These are phyloP conservation scores for Pseudevernia furfuracea DNA, from an alignment of 495 filamentous ascomycete genomes.

Conservation along the genomic window DNA sequence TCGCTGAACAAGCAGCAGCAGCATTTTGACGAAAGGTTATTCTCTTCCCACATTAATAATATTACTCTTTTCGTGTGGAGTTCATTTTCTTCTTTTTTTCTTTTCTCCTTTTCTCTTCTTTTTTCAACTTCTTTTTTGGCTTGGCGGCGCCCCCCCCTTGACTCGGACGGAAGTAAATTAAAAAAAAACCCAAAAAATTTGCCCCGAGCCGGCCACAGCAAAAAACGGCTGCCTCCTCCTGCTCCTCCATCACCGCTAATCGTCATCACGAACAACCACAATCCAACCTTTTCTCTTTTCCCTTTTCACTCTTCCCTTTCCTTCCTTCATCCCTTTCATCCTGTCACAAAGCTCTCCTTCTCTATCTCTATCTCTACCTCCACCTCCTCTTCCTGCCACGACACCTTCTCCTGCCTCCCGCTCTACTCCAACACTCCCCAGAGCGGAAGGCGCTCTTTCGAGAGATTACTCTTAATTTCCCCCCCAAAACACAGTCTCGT, in stretches of 20 bases:
- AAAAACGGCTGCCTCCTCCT: no score
- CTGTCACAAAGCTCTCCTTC: background rate
- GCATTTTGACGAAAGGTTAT: no score
- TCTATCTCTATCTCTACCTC: no score
- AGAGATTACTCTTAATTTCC: slow-evolving; percentile 4
- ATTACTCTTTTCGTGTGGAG: no score
- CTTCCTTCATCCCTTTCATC: background rate
- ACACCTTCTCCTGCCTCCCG: background rate
- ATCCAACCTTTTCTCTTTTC: background rate
- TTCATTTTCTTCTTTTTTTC: background rate
- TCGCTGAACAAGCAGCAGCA: no score
- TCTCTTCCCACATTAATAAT: no score
- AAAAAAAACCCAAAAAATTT: no score
- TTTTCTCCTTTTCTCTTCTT: no score
- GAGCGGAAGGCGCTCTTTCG: background rate
- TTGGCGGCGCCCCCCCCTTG: no score
- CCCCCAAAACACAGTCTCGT: background rate
- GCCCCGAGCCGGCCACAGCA: no score
- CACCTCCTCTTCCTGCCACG: background rate
- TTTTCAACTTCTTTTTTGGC: background rate
- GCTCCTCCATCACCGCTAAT: background rate
- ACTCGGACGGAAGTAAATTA: no score
- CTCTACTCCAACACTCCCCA: background rate
- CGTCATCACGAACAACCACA: background rate
- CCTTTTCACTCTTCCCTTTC: background rate